Evolutionary conservation across 768 basidiomycete genomes (phyloP).

Genomic region (Gloeophyllum trabeum): DNA sequence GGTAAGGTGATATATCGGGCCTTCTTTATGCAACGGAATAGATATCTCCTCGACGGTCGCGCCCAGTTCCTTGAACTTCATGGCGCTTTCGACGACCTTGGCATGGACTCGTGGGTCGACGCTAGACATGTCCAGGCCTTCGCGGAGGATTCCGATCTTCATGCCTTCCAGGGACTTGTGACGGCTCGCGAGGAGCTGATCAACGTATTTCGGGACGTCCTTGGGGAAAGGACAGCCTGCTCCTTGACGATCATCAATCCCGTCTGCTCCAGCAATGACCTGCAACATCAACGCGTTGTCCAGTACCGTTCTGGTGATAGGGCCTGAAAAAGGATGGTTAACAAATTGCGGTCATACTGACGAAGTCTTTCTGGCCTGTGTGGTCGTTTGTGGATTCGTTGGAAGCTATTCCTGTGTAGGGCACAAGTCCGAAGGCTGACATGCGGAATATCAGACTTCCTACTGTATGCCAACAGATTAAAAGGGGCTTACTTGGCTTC

Average conservation of each 20-base stretch:
- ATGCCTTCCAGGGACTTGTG: constrained; percentile 17
- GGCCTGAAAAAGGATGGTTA: constrained; percentile 26
- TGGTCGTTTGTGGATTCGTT: constrained; percentile 28
- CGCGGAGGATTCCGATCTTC: constrained; percentile 28
- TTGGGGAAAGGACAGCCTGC: constrained; percentile 21
- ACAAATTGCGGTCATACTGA: neutral
- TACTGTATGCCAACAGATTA: neutral
- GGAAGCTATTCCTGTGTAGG: constrained; percentile 33
- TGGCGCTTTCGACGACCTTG: constrained; percentile 21
- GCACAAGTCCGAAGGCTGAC: constrained; percentile 30
- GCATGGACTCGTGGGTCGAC: constrained; percentile 24
- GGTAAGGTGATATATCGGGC: neutral
- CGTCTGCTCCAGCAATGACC: constrained; percentile 32
- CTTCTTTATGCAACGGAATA: constrained; percentile 21
- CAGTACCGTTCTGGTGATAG: constrained; percentile 24
- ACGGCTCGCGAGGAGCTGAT: constrained; percentile 10
- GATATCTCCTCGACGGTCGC: constrained; percentile 29
- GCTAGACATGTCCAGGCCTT: constrained; percentile 21
- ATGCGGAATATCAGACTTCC: neutral
- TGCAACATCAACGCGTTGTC: constrained; percentile 28
- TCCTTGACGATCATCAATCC: constrained; percentile 28
- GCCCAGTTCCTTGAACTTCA: constrained; percentile 23
- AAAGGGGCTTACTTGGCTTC: neutral
- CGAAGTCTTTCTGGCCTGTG: neutral
- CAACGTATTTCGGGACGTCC: constrained; percentile 21